These are phyloP conservation scores for Emmonsiellopsis sp. DNA, from an alignment of 2,329 filamentous ascomycete genomes.

Conservation along the genomic window DNA sequence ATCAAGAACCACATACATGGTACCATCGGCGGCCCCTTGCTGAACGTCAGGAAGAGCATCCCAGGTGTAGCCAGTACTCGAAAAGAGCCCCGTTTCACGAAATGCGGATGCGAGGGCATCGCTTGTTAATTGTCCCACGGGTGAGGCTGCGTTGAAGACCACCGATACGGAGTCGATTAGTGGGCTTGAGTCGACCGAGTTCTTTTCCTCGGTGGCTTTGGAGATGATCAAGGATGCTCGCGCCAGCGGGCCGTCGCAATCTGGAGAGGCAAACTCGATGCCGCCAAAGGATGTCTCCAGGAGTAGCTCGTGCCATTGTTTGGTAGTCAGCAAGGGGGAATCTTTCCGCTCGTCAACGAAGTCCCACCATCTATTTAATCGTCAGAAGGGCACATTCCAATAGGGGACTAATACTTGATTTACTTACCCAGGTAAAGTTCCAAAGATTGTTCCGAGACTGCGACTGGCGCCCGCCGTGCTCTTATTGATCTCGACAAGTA, in stretches of 20 bases:
- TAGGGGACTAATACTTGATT: not conserved
- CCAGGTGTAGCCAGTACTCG: not conserved
- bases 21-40: not conserved
- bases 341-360: constrained; percentile 1
- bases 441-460: not conserved
- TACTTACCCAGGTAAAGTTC: not conserved
- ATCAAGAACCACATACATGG: not conserved
- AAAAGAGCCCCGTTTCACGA: not conserved
- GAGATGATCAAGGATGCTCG: constrained; percentile 11
- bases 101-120: not conserved
- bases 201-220: constrained; percentile 3
- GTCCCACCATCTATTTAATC: not conserved
- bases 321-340: constrained; percentile 3
- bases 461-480: not conserved
- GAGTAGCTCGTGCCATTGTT: constrained; percentile 2
- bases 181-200: not conserved
- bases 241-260: constrained; percentile 7
- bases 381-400: not conserved
- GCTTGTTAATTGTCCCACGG: not conserved
- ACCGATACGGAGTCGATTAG: not conserved
- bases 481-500: constrained; percentile 30
- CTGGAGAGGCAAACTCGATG: constrained; percentile 11
- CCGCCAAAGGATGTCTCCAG: constrained; percentile 12
- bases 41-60: not conserved
- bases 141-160: not conserved